These are phyloP conservation scores for Volutella citrinella DNA, from an alignment of 2,329 filamentous ascomycete species.

Conservation along the genomic window DNA sequence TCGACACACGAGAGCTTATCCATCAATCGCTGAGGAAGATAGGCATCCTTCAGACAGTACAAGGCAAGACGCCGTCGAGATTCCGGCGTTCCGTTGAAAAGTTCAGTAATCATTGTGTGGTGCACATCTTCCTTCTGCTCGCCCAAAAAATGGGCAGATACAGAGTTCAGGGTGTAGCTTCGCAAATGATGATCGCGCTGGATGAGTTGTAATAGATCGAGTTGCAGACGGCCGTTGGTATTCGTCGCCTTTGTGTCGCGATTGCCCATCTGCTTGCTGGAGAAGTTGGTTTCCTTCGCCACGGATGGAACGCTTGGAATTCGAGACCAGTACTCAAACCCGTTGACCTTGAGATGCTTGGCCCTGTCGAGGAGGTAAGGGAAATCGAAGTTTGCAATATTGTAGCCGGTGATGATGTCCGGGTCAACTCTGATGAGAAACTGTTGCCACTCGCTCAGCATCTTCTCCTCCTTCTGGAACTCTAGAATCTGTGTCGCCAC, in stretches of 20 bases:
- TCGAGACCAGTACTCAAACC: constrained; percentile 86
- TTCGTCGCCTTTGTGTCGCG: constrained; percentile 93
- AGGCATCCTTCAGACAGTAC: constrained; percentile 97
- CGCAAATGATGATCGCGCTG: constrained; percentile 92
- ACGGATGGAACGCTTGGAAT: constrained; percentile 68
- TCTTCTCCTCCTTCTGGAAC: constrained; percentile 76
- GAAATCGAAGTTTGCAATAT: constrained; percentile 98
- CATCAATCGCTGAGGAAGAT: constrained; percentile 88
- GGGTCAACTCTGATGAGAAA: constrained; percentile 90
- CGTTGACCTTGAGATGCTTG: constrained; percentile 72
- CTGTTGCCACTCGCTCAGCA: constrained; percentile 90
- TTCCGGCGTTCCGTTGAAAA: constrained; percentile 95
- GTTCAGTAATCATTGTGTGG: constrained; percentile 97
- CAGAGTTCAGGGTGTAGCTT: constrained; percentile 96
- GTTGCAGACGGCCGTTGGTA: constrained; percentile 86
- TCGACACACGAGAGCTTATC: constrained; percentile 98
- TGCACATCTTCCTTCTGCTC: constrained; percentile 99
- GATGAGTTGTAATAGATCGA: constrained; percentile 91
- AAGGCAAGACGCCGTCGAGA: constrained; percentile 86
- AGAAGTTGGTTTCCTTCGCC: constrained; percentile 79
- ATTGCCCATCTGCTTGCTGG: constrained; percentile 97
- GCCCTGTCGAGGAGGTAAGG: constrained; percentile 90
- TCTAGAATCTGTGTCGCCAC: constrained; percentile 92
- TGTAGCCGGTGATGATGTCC: constrained; percentile 98
- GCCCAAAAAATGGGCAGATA: constrained; percentile 88